A percentile compares a stretch with the other conserved stretches of the same genome.
Conservation (phyloP, 75 land plant species). For the Selaginella moellendorffii region DNA sequence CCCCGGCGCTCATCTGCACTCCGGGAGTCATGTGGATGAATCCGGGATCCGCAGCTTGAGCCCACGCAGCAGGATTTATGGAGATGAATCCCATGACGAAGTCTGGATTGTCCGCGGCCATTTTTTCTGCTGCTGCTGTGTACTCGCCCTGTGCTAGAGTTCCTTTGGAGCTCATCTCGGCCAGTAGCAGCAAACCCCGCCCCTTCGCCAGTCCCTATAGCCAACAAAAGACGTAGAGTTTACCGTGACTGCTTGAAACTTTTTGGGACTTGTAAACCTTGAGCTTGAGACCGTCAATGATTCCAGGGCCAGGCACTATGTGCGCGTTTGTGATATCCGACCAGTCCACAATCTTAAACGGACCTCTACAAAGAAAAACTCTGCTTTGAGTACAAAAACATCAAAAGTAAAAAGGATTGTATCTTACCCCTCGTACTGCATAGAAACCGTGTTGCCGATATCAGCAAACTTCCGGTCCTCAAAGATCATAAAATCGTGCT, state of each 20-base stretch:
- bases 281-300: constrained; percentile 78
- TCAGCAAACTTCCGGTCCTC: constrained; percentile 99
- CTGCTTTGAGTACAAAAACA: no score
- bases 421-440: constrained; percentile 92
- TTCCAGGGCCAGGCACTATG: constrained; percentile 86
- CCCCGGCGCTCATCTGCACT: constrained; percentile 81
- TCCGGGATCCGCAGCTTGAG: constrained; percentile 48
- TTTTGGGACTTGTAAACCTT: constrained; percentile 30
- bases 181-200: constrained; percentile 72
- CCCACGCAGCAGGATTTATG: constrained; percentile 92
- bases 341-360: constrained; percentile 82
- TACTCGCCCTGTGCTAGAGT: constrained; percentile 85
- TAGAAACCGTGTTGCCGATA: constrained; percentile 93
- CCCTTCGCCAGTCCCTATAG: constrained; percentile 58
- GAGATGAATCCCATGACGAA: constrained; percentile 99
- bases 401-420: neutral
- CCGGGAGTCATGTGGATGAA: constrained; percentile 94
- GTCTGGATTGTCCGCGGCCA: constrained; percentile 67
- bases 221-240: no score
- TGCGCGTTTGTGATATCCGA: constrained; percentile 92
- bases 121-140: constrained; percentile 79
- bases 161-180: constrained; percentile 96
- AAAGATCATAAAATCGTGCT: constrained; percentile 80
- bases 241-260: no score
- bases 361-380: constrained; percentile 57